Conservation (phyloP, 2,329 filamentous ascomycete species). For the Thielaviopsis musarum region DNA sequence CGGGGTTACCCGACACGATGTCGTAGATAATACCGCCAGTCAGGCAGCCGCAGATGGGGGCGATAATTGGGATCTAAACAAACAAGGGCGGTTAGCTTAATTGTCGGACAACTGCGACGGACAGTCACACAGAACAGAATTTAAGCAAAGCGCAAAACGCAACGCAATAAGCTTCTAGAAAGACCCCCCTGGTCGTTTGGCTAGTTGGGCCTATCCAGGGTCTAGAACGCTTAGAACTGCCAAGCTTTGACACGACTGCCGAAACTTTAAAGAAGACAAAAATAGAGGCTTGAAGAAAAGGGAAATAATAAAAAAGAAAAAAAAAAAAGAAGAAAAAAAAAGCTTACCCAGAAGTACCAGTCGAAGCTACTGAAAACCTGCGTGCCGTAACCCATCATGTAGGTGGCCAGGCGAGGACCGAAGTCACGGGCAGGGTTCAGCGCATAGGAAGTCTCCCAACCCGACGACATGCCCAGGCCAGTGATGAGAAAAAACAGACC, state of each 20-base stretch:
- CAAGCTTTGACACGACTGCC: slow-evolving; percentile 4
- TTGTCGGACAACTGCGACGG: neutral
- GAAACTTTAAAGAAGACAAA: slow-evolving; percentile 1
- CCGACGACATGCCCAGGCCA: slow-evolving; percentile 57
- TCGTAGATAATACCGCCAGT: slow-evolving; percentile 54
- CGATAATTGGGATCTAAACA: slow-evolving; percentile 45
- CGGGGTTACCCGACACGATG: slow-evolving; percentile 48
- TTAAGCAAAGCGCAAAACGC: neutral
- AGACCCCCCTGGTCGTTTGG: neutral
- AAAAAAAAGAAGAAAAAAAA: neutral
- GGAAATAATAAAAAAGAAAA: neutral
- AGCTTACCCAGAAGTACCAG: slow-evolving; percentile 51
- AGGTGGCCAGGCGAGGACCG: slow-evolving; percentile 48
- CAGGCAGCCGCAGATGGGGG: slow-evolving; percentile 47
- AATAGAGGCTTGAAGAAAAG: neutral
- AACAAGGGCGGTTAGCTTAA: neutral
- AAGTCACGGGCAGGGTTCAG: slow-evolving; percentile 62
- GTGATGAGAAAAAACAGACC: slow-evolving; percentile 57
- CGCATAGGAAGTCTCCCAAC: slow-evolving; percentile 62
- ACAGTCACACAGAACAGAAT: neutral
- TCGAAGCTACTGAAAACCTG: slow-evolving; percentile 50
- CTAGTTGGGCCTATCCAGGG: neutral
- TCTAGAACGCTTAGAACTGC: neutral
- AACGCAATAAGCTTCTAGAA: neutral
- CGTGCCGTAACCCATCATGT: slow-evolving; percentile 49